phyloP scores from a whole-genome alignment of 257 asterid genomes.

The Nyctanthes arbortristis region DNA sequence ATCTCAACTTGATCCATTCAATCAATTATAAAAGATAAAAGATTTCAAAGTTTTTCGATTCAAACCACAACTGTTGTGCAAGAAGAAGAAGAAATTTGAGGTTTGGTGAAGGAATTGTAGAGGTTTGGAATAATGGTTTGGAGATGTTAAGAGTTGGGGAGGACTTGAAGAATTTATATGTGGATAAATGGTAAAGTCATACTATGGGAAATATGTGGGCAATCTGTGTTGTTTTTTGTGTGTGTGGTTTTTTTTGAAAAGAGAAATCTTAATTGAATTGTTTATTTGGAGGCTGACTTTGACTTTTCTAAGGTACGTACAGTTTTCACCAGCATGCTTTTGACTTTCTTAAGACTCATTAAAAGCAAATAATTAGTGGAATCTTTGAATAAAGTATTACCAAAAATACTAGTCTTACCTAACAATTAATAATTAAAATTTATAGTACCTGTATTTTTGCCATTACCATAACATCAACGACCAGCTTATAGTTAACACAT shows the following conservation, averaged over 20 bases:
- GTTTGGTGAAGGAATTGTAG: slow-evolving; percentile 8
- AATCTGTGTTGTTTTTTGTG: slow-evolving; percentile 1
- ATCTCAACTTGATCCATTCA: slow-evolving; percentile 36
- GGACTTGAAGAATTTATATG: slow-evolving; percentile 19
- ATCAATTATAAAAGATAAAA: neutral
- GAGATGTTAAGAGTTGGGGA: slow-evolving; percentile 9
- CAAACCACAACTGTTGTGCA: too few species aligned
- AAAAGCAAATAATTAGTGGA: neutral
- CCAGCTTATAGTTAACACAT: too few species aligned
- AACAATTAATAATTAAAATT: too few species aligned
- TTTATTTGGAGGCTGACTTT: slow-evolving; percentile 15
- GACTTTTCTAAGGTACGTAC: slow-evolving; percentile 21
- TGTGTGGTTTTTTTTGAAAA: neutral
- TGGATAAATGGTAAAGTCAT: slow-evolving; percentile 37
- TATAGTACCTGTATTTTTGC: too few species aligned
- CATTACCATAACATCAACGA: too few species aligned
- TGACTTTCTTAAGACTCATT: neutral
- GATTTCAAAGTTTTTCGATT: neutral
- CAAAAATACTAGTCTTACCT: too few species aligned
- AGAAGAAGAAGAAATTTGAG: too few species aligned
- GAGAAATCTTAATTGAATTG: slow-evolving; percentile 3
- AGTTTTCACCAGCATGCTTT: slow-evolving; percentile 16
- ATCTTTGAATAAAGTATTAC: too few species aligned
- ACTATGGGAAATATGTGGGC: slow-evolving; percentile 40
- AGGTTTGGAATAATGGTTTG: slow-evolving; percentile 33